Conservation (phyloP, 2,329 filamentous ascomycete species). For the Bipolaris oryzae region DNA sequence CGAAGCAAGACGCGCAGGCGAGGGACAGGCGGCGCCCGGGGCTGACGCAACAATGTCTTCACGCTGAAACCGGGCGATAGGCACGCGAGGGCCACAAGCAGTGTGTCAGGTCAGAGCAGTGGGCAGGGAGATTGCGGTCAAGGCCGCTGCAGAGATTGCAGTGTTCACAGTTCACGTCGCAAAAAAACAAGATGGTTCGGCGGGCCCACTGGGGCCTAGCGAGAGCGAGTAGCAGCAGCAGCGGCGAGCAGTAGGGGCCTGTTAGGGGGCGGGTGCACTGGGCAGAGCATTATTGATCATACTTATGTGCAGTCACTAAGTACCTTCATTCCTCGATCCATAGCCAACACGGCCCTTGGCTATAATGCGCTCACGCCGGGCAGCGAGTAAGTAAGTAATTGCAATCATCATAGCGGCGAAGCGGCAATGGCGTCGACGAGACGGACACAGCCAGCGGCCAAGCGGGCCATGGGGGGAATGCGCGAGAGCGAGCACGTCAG, state of each 20-base stretch:
- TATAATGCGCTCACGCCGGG: not conserved
- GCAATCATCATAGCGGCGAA: too few species aligned
- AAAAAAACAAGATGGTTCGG: conserved; percentile 26
- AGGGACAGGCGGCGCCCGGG: not conserved
- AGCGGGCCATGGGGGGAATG: too few species aligned
- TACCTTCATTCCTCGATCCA: too few species aligned
- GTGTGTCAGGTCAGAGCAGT: conserved; percentile 20
- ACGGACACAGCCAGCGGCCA: too few species aligned
- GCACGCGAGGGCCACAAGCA: not conserved
- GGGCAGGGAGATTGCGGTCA: conserved; percentile 15
- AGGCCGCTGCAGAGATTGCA: conserved; percentile 25
- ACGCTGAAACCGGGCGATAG: conserved; percentile 13
- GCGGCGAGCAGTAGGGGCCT: not conserved
- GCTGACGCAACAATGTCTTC: conserved; percentile 10
- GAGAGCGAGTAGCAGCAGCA: too few species aligned
- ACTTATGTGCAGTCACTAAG: too few species aligned
- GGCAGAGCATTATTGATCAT: not conserved
- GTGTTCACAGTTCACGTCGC: conserved; percentile 24
- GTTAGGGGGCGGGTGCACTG: conserved; percentile 3
- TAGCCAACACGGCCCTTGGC: conserved; percentile 8
- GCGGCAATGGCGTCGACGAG: conserved; percentile 10
- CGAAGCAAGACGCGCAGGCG: not conserved
- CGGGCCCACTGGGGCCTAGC: conserved; percentile 16
- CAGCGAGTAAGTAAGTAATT: too few species aligned
- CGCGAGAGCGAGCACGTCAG: too few species aligned